phyloP scores from a whole-genome alignment of 2,329 filamentous ascomycete species.

The Knufia petricola region DNA sequence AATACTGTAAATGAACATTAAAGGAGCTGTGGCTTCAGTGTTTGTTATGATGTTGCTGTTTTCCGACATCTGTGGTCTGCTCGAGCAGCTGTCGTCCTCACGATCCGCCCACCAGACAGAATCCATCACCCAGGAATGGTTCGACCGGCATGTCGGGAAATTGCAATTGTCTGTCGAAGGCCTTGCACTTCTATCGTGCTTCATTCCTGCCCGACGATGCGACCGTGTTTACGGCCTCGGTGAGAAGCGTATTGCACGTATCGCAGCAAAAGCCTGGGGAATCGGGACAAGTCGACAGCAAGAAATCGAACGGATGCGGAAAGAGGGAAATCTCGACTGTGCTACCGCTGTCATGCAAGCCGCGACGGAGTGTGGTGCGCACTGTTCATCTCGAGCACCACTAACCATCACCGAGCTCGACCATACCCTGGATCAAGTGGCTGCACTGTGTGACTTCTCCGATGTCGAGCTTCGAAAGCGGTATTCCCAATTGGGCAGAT shows the following conservation, averaged over 20 bases:
- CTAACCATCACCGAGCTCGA: conserved; percentile 68
- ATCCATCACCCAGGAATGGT: conserved; percentile 54
- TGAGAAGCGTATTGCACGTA: conserved; percentile 49
- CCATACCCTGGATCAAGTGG: conserved; percentile 51
- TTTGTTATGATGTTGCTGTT: not conserved
- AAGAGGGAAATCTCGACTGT: conserved; percentile 55
- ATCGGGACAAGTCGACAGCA: conserved; percentile 52
- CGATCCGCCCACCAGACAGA: not conserved
- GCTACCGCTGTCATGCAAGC: conserved; percentile 61
- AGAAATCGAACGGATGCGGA: conserved; percentile 54
- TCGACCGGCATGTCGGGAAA: conserved; percentile 50
- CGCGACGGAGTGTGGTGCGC: conserved; percentile 45
- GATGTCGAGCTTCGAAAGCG: conserved; percentile 47
- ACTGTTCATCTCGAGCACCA: conserved; percentile 31
- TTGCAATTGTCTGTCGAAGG: conserved; percentile 44
- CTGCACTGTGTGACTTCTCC: conserved; percentile 61
- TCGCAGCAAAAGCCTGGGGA: conserved; percentile 56
- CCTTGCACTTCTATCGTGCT: conserved; percentile 59
- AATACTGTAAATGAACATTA: conserved; percentile 1
- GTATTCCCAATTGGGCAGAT: conserved; percentile 26
- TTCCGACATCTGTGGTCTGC: not conserved
- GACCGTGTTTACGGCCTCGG: conserved; percentile 71
- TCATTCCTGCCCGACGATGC: conserved; percentile 65
- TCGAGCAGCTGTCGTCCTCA: conserved; percentile 2
- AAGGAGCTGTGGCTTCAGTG: conserved; percentile 1